phyloP scores from a whole-genome alignment of 2,329 filamentous ascomycete species.

The Pseudohalonectria lignicola region DNA sequence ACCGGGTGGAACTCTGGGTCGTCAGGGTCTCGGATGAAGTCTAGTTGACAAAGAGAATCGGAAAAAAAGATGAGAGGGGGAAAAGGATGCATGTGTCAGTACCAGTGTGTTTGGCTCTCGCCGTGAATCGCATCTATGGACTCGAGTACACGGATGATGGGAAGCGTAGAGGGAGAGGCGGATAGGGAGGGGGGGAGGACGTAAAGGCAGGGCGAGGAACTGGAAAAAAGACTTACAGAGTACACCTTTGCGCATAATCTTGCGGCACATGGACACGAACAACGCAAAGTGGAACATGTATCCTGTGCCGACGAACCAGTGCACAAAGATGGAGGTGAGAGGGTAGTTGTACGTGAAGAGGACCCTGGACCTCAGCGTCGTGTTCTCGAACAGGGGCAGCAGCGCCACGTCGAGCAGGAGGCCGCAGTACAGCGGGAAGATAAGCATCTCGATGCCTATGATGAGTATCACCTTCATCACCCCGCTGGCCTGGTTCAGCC shows the following conservation, averaged over 20 bases:
- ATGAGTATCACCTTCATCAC: constrained; percentile 97
- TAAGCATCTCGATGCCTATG: constrained; percentile 97
- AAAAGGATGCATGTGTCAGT: constrained; percentile 11
- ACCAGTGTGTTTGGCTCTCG: too few species aligned
- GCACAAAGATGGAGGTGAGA: constrained; percentile 85
- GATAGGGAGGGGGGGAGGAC: background rate
- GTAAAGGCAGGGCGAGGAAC: background rate
- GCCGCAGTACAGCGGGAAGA: constrained; percentile 93
- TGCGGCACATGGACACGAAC: constrained; percentile 97
- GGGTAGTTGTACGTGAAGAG: constrained; percentile 70
- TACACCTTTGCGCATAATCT: constrained; percentile 91
- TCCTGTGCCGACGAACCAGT: constrained; percentile 97
- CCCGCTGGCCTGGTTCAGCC: constrained; percentile 84
- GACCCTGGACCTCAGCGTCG: constrained; percentile 66
- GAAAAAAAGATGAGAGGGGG: constrained; percentile 7
- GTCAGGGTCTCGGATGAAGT: constrained; percentile 96
- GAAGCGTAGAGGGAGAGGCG: background rate
- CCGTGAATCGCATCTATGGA: too few species aligned
- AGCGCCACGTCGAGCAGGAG: constrained; percentile 80
- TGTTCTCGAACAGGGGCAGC: constrained; percentile 76
- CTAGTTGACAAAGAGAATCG: constrained; percentile 23
- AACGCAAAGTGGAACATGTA: constrained; percentile 99
- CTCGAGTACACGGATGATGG: constrained; percentile 7
- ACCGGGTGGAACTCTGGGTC: constrained; percentile 98
- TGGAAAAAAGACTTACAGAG: constrained; percentile 52